Base-by-base conservation (phyloP, 108 stramenopile species). In the Nannochloropsis gaditana region DNA sequence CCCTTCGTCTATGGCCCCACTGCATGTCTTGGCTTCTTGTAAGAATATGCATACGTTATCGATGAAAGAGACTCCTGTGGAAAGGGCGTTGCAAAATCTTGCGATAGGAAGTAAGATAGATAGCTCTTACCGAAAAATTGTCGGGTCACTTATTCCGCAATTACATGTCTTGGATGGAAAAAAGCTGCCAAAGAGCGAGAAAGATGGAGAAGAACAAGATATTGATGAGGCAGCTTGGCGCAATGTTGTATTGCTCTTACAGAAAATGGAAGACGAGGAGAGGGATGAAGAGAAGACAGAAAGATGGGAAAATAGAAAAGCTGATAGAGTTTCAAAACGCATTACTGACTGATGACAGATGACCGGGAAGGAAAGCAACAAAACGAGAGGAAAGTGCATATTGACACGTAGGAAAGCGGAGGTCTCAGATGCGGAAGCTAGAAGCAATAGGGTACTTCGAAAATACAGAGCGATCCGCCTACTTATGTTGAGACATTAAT, bases 271-370 rank as follows among this genome's bases (percentile, higher is more conserved):
- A 4, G 59, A n/a, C 2, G n/a, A 73, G n/a, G 59, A 73, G 59
- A n/a, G n/a, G 59, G 59, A 73, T 15, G 59, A 73, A 73, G 59
- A 73, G 59, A 73, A 73, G 59, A n/a, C 15, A n/a, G 59, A 73
- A n/a, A 15, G 59, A 3, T 73, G 59, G 59, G n/a, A n/a, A n/a
- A 73, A n/a, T 31, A 31, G 31, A 1, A 31, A 31, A 31, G 31
- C 31, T 31, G 31, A 31, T 31, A 31, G 31, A 31, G 31, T 31
- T 31, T 31, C 31, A 1, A 31, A 31, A 31, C 31, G 31, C 31
- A 31, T 0, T 31, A 31, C 31, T 31, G 31, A 31, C 0, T 31
- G 31, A 31, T 31, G 31, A 31, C 31, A 31, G 31, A 31, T 31
- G 31, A 31, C 31, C 31, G 31, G 31, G 31, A 31, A 31, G 31